A percentile compares a stretch with the other conserved stretches of the same genome.
Evolutionary conservation across 2,329 filamentous ascomycete genomes (phyloP).

Genomic region (Botrytis squamosa): DNA sequence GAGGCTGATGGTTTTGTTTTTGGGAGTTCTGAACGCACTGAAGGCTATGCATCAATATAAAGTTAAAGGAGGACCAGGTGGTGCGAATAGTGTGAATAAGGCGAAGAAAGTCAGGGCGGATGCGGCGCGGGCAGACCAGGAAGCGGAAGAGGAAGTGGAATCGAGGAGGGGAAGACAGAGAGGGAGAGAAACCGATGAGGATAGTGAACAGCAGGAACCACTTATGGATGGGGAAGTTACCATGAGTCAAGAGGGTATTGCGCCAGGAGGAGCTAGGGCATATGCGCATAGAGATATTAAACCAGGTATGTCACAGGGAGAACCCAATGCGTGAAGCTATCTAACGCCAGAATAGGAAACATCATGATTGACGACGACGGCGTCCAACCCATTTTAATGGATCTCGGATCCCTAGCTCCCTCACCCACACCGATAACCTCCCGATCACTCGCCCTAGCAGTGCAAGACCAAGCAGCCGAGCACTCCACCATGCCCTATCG

Average conservation of each 20-base stretch:
- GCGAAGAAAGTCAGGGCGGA: slow-evolving; percentile 42
- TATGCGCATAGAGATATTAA: slow-evolving; percentile 98
- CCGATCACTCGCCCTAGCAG: slow-evolving; percentile 82
- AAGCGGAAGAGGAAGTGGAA: slow-evolving; percentile 41
- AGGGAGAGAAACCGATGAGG: slow-evolving; percentile 52
- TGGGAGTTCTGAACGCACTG: slow-evolving; percentile 86
- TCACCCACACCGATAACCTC: slow-evolving; percentile 88
- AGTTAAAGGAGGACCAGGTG: slow-evolving; percentile 58
- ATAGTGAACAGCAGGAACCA: slow-evolving; percentile 74
- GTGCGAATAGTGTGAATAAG: slow-evolving; percentile 49
- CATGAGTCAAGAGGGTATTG: slow-evolving; percentile 63
- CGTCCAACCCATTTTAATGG: slow-evolving; percentile 89
- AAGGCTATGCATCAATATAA: slow-evolving; percentile 89
- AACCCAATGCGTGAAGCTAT: background rate
- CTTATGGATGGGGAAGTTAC: slow-evolving; percentile 78
- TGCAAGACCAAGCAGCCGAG: slow-evolving; percentile 92
- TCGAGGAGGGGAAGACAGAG: slow-evolving; percentile 45
- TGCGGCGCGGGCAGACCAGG: slow-evolving; percentile 43
- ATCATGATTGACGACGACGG: slow-evolving; percentile 98
- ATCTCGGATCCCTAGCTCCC: slow-evolving; percentile 85
- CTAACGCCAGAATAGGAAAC: slow-evolving; percentile 58
- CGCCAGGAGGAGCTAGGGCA: slow-evolving; percentile 67
- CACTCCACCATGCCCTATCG: slow-evolving; percentile 99
- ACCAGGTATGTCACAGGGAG: slow-evolving; percentile 61
- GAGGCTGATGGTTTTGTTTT: slow-evolving; percentile 82